Evolutionary conservation across 2,329 filamentous ascomycete species (phyloP), one percentile per base, ranked within the genome.

Genomic region (Periconia macrospinosa): DNA sequence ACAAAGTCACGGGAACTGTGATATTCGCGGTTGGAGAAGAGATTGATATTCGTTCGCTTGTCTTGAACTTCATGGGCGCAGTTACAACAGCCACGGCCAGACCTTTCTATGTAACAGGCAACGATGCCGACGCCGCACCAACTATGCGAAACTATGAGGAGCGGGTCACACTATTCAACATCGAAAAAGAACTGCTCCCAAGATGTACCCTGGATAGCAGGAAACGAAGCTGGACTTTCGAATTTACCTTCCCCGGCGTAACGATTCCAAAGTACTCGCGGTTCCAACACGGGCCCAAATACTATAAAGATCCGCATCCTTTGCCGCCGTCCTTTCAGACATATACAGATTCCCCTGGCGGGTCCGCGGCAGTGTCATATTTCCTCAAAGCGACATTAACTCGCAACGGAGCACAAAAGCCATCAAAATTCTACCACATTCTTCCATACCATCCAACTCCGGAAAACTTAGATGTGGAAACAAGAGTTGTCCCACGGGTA

Each of bases 171-270:
- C 59, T 72, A 14, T 74, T 73, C 61, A 61, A 60, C 20, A 54
- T 60, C 37, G 68, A 70, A 48, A 61, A 64, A 35, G 53, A 59
- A 11, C 30, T 73, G 1, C 52, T 67, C 14, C 50, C 61, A 6
- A 51, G 48, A n/a, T 54, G 57, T 5, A 60, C 49, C 15, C 53
- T 70, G 11, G 50, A 41, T n/a, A 48, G 64, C 14, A 65, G 65
- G 27, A 71, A 72, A 41, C 63, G 70, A 23, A 64, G 58, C 9
- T 73, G 70, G 69, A 47, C 59, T 1, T 74, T 74, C 52, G 65
- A 69, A n/a, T 74, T 72, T 56, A 58, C 58, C 14, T 71, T 74
- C 45, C 71, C 71, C 18, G 59, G 65, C 5, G 52, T 51, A n/a
- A 74, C 71, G 0, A 60, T 66, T 42, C 59, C 62, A 46, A 61